Evolutionary conservation across 371 early-diverging fungal species (phyloP).

Genomic region (Amoeboaphelidium protococcarum): DNA sequence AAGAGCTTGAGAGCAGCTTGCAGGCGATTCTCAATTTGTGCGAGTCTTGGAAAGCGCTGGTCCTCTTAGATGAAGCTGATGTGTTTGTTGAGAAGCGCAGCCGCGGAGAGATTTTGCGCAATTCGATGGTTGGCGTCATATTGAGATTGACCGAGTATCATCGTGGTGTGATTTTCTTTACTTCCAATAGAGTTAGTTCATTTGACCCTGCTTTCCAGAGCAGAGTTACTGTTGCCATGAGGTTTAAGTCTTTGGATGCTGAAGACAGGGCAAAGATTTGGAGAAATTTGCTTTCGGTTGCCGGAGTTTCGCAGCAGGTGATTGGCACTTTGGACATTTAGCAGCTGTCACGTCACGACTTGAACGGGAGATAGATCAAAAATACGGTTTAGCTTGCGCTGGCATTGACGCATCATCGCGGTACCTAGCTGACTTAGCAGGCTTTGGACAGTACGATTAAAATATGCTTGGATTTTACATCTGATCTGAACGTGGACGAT

Average conservation of each 20-base stretch:
- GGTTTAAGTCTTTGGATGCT: constrained; percentile 12
- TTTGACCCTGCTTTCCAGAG: constrained; percentile 22
- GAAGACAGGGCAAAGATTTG: constrained; percentile 18
- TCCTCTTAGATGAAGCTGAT: constrained; percentile 23
- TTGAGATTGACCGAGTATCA: neutral
- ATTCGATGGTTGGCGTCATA: constrained; percentile 1
- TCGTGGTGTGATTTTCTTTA: constrained; percentile 5
- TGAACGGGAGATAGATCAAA: constrained; percentile 22
- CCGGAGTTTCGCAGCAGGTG: constrained; percentile 3
- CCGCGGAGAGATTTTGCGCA: constrained; percentile 13
- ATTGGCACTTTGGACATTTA: constrained; percentile 7
- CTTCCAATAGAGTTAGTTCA: constrained; percentile 19
- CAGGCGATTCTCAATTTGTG: constrained; percentile 17
- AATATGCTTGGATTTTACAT: neutral
- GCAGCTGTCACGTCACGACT: constrained; percentile 6
- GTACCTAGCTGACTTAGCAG: neutral
- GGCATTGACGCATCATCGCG: neutral
- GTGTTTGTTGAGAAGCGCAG: constrained; percentile 19
- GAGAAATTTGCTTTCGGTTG: constrained; percentile 14
- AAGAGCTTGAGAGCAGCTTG: constrained; percentile 16
- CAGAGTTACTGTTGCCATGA: constrained; percentile 18
- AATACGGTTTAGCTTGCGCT: neutral
- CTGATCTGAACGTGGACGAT: neutral
- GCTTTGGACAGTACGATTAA: neutral
- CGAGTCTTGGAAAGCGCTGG: constrained; percentile 19